These are phyloP conservation scores for Hypoxylon lenormandii DNA, from an alignment of 495 filamentous ascomycete species.

Conservation along the genomic window DNA sequence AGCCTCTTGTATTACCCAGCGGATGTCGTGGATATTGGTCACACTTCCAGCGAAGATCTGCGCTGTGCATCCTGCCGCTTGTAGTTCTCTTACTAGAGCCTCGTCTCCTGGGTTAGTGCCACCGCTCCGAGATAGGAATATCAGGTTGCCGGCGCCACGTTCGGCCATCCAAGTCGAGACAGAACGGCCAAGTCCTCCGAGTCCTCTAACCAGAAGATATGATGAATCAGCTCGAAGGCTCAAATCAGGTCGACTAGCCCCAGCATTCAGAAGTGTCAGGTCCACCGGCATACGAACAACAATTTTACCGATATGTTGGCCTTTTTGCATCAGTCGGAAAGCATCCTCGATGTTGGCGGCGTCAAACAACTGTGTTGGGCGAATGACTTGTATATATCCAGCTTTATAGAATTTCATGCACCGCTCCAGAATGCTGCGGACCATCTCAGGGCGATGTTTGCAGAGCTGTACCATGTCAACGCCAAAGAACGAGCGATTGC, in stretches of 20 bases:
- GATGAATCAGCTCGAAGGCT: conserved; percentile 24
- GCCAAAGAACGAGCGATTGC: background rate
- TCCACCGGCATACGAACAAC: conserved; percentile 14
- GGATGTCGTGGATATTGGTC: background rate
- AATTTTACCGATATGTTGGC: conserved; percentile 56
- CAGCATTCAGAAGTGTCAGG: background rate
- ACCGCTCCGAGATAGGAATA: conserved; percentile 9
- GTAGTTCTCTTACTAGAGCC: background rate
- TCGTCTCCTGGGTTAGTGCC: background rate
- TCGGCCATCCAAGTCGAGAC: conserved; percentile 61
- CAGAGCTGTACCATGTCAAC: background rate
- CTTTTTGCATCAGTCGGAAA: conserved; percentile 62
- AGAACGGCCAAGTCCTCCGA: conserved; percentile 65
- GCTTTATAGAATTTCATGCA: background rate
- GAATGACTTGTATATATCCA: background rate
- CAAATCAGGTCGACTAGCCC: conserved; percentile 13
- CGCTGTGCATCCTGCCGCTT: background rate
- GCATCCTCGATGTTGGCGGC: conserved; percentile 55
- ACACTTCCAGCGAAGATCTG: background rate
- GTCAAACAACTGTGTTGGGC: conserved; percentile 20
- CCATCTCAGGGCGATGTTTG: background rate
- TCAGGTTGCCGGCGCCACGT: conserved; percentile 60
- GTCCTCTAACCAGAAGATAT: conserved; percentile 63
- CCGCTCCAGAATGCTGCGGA: background rate
- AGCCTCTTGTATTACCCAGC: background rate